Evolutionary conservation across 192 early-diverging fungal genomes (phyloP), one percentile per base, ranked within the genome.

Genomic region (Obelidium mucronatum): DNA sequence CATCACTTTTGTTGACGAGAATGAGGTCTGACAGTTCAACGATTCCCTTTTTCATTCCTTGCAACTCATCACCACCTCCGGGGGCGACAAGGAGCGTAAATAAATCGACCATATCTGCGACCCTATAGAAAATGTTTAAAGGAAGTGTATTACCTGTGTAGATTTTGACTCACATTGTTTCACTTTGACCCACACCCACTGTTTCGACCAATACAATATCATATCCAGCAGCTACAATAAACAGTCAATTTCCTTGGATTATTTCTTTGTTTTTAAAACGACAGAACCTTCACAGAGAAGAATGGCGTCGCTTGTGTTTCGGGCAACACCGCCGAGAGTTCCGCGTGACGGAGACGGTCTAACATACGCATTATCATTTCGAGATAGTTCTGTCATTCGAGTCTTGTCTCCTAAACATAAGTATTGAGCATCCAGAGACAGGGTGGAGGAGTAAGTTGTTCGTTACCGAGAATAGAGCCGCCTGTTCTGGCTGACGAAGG

Each of bases 1-100:
- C 94, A 72, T 95, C 94, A 0, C 90, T 83, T 76, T 95, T 95
- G 80, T 92, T 95, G 70, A 95, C 90, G 40, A 95, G 81, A 0
- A 95, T 85, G 33, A 95, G 74, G 78, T 95, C 93, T 3, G 92
- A 89, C 17, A 94, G 84, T 80, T 95, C 94, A 76, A 95, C 90
- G 39, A 95, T 94, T 1, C 94, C 94, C 71, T 92, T 92, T 83
- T 95, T 95, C 79, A 95, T 88, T 6, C 94, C 94, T 87, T 95
- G 94, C 58, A 95, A 84, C 77, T 95, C 94, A 80, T 95, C 94
- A 54, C 94, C 94, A 6, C 89, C 93, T 24, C 89, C 93, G 6
- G 94, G 93, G 42, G 91, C 90, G 37, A 94, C 89, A 37, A 94
- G 81, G 2, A 94, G 80, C 8, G 92, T 87, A 81, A 93, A 94